Percentiles rank a stretch among this genome's conserved stretches.
Conservation (phyloP, 495 filamentous ascomycete genomes). For the Aspergillus ostianus region DNA sequence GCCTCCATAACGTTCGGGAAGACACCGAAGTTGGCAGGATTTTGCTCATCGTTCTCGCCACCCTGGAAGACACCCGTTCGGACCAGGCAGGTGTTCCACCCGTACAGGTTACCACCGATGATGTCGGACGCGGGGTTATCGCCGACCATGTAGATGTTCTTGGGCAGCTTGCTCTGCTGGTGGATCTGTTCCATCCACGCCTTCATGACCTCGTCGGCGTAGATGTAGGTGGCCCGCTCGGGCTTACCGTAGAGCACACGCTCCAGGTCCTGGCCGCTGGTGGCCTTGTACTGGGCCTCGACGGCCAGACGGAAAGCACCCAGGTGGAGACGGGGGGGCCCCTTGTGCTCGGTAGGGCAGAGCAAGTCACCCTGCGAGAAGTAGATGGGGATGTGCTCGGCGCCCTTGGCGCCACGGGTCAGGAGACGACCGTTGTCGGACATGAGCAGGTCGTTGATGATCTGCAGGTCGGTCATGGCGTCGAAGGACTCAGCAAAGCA, state of each 20-base stretch:
- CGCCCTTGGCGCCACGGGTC: constrained; percentile 64
- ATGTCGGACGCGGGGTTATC: constrained; percentile 83
- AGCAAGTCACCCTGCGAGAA: constrained; percentile 74
- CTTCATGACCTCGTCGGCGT: constrained; percentile 72
- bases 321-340: constrained; percentile 67
- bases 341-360: constrained; percentile 72
- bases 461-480: constrained; percentile 79
- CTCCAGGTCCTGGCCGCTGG: constrained; percentile 72
- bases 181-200: constrained; percentile 77
- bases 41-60: constrained; percentile 55
- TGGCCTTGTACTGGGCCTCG: constrained; percentile 75
- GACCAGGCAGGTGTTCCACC: constrained; percentile 75
- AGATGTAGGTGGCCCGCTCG: constrained; percentile 76
- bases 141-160: constrained; percentile 80
- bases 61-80: constrained; percentile 62
- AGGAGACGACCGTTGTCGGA: constrained; percentile 69
- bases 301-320: constrained; percentile 74
- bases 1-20: constrained; percentile 56
- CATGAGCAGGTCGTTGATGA: constrained; percentile 77
- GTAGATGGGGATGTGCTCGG: constrained; percentile 70
- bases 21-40: constrained; percentile 57
- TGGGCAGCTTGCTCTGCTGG: constrained; percentile 64
- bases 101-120: constrained; percentile 76
- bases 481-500: constrained; percentile 82
- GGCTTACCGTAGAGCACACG: constrained; percentile 85